Evolutionary conservation across 176 grass and related monocot species (phyloP).

Genomic region (Lolium perenne): DNA sequence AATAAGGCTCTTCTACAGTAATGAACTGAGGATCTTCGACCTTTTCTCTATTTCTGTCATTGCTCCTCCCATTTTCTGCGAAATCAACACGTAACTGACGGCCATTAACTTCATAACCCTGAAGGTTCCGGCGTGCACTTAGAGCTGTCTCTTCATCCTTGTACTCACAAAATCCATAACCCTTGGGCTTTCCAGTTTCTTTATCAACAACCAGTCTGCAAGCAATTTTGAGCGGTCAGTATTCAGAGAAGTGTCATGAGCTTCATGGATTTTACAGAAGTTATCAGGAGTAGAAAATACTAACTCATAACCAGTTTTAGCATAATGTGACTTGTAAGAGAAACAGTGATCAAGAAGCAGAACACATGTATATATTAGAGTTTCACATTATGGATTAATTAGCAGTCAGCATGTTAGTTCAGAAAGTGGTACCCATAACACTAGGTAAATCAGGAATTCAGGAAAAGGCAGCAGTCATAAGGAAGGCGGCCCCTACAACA

Average conservation of each 20-base stretch:
- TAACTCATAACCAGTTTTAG: conserved; percentile 8
- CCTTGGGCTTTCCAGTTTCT: conserved; percentile 95
- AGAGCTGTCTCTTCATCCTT: conserved; percentile 99
- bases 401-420: not conserved
- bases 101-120: conserved; percentile 97
- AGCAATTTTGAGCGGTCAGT: conserved; percentile 41
- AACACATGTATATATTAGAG: not conserved
- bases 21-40: conserved; percentile 58
- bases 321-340: not conserved
- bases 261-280: not conserved
- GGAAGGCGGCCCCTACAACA: not conserved
- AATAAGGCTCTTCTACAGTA: conserved; percentile 53
- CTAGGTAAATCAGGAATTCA: conserved; percentile 5
- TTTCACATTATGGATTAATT: not conserved
- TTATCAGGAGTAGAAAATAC: conserved; percentile 4
- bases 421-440: not conserved
- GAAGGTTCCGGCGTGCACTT: conserved; percentile 96
- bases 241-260: not conserved
- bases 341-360: conserved; percentile 14
- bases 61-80: conserved; percentile 98
- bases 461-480: not conserved
- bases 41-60: conserved; percentile 98
- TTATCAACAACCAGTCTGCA: conserved; percentile 95
- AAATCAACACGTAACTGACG: conserved; percentile 98
- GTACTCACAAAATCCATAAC: conserved; percentile 99